Evolutionary conservation across 129 eudicot genomes (phyloP), one percentile per base, ranked within the genome.

Genomic region (Flaveria robusta): DNA sequence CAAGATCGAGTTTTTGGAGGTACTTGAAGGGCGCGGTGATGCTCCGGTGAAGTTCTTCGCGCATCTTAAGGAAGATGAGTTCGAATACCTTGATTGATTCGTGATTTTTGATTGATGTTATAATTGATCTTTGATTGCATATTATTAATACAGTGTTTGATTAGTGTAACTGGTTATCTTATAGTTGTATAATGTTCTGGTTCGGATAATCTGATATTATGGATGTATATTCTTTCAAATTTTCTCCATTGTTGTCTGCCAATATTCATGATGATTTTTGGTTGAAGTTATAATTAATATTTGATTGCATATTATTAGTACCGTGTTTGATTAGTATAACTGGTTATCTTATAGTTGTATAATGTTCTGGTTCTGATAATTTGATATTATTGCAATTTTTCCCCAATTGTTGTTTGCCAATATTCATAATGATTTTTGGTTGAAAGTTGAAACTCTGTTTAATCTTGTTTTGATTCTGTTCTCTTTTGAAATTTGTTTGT

Each of bases 11-110:
- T 93, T 93, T 55, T 54, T 80, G 62, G 85, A 82, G 15, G 81
- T 66, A 11, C 71, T 90, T 65, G 83, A 74, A 47, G 96, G 92
- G 0, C 83, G 92, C 31, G 90, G 84, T 9, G 88, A 85, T 31
- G 72, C 81, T 14, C 86, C 87, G 34, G 87, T 90, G 23, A 92
- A 88, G 82, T 86, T 92, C 78, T 50, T 77, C 58, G 90, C 87
- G 19, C 96, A 92, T 73, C 85, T 92, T 7, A 92, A 68, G 77
- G 98, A 92, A 76, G 96, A 90, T 26, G 98, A 92, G 87, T 87
- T 92, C 64, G 98, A 90, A 76, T 87, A 79, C 79, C 66, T 90
- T 75, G 79, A 63, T 42, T 89, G 87, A 87, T 79, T 75, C 39
- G 29, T 80, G 54, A 66, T 54, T 72, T 72, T 72, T 72, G 37